Evolutionary conservation across 2,329 filamentous ascomycete genomes (phyloP).

Genomic region (Parastagonospora avenae): DNA sequence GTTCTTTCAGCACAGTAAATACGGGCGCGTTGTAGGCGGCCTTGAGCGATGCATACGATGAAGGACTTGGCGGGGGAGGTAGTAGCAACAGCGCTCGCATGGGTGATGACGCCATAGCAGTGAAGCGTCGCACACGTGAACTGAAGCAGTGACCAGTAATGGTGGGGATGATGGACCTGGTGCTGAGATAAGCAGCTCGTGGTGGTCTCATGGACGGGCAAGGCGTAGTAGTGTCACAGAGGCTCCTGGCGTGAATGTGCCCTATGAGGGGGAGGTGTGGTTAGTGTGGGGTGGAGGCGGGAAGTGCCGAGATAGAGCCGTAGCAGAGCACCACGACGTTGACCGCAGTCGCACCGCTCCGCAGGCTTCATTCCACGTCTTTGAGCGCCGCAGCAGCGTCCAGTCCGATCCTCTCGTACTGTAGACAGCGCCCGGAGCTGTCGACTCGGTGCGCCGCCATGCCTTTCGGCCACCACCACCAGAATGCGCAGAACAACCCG

Average conservation of each 20-base stretch:
- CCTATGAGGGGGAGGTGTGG: not conserved
- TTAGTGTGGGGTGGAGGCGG: constrained; percentile 14
- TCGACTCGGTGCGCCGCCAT: constrained; percentile 31
- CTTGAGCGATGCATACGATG: constrained; percentile 49
- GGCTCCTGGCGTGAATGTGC: not conserved
- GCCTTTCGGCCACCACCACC: constrained; percentile 48
- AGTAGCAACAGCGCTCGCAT: constrained; percentile 49
- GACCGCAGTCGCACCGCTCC: not conserved
- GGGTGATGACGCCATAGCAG: constrained; percentile 35
- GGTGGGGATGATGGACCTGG: not conserved
- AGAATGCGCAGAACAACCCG: constrained; percentile 40
- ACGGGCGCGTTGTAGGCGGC: constrained; percentile 51
- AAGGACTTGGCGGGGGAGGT: constrained; percentile 50
- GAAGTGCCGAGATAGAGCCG: constrained; percentile 14
- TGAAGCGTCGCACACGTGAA: constrained; percentile 19
- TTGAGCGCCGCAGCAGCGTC: constrained; percentile 14
- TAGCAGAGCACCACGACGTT: not conserved
- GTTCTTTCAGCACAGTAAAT: constrained; percentile 49
- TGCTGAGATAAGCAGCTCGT: constrained; percentile 4
- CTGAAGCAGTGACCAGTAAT: constrained; percentile 1
- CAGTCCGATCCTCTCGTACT: constrained; percentile 1
- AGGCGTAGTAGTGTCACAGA: not conserved
- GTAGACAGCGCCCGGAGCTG: constrained; percentile 4
- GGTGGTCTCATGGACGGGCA: not conserved
- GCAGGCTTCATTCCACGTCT: constrained; percentile 3